Conservation (phyloP, 192 early-diverging fungal genomes). For the Coemansia sp. region DNA sequence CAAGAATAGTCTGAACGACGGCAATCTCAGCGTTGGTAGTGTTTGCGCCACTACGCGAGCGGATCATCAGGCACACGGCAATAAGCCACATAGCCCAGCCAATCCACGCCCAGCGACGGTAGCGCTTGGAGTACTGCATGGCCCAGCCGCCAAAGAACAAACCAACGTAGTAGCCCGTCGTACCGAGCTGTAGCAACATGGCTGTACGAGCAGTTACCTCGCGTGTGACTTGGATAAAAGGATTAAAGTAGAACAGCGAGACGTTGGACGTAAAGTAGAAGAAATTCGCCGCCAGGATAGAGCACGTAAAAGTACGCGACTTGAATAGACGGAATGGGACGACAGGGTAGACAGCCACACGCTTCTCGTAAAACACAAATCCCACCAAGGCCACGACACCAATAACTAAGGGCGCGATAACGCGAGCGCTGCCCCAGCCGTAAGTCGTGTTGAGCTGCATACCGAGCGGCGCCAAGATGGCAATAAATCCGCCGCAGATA, state of each 20-base stretch:
- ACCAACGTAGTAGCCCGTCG: slow-evolving; percentile 38
- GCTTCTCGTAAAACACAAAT: slow-evolving; percentile 59
- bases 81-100: slow-evolving; percentile 46
- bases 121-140: slow-evolving; percentile 43
- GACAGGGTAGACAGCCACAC: slow-evolving; percentile 67
- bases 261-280: slow-evolving; percentile 49
- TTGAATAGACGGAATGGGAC: slow-evolving; percentile 40
- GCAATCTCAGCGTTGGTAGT: slow-evolving; percentile 47
- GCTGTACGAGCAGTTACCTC: slow-evolving; percentile 35
- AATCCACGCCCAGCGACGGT: slow-evolving; percentile 45
- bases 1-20: slow-evolving; percentile 33
- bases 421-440: slow-evolving; percentile 56
- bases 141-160: slow-evolving; percentile 50
- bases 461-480: slow-evolving; percentile 43
- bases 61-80: slow-evolving; percentile 47
- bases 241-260: slow-evolving; percentile 43
- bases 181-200: slow-evolving; percentile 46
- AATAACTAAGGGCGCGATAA: slow-evolving; percentile 51
- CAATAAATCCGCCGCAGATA: slow-evolving; percentile 38
- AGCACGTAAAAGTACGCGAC: slow-evolving; percentile 42
- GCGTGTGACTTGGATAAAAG: slow-evolving; percentile 45
- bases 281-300: slow-evolving; percentile 35
- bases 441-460: slow-evolving; percentile 50
- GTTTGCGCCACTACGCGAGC: slow-evolving; percentile 24
- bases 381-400: slow-evolving; percentile 25